Conservation (phyloP, 2,329 filamentous ascomycete genomes). For the Microcyclospora tardicrescens region DNA sequence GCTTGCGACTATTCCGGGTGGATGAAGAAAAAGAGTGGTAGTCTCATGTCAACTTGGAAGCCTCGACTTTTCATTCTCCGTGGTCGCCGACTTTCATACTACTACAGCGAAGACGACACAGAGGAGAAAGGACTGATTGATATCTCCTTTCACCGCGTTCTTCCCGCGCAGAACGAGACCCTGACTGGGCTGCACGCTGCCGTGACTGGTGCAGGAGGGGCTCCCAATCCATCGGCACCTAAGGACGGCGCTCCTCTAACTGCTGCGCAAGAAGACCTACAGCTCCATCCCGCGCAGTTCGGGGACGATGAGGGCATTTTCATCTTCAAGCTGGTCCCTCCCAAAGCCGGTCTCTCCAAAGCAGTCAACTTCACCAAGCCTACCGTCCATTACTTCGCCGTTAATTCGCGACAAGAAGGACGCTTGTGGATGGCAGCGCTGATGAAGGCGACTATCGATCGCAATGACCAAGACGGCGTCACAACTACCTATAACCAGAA, state of each 20-base stretch:
- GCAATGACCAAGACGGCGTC: slow-evolving; percentile 60
- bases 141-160: slow-evolving; percentile 92
- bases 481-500: slow-evolving; percentile 93
- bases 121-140: slow-evolving; percentile 94
- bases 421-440: slow-evolving; percentile 95
- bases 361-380: slow-evolving; percentile 97
- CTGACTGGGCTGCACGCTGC: slow-evolving; percentile 85
- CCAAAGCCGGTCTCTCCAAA: slow-evolving; percentile 70
- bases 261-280: slow-evolving; percentile 23
- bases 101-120: slow-evolving; percentile 83
- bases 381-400: slow-evolving; percentile 93
- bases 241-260: slow-evolving; percentile 27
- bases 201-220: slow-evolving; percentile 80
- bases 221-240: slow-evolving; percentile 45
- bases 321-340: slow-evolving; percentile 95
- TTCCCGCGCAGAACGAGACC: slow-evolving; percentile 82
- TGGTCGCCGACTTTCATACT: slow-evolving; percentile 83
- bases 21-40: slow-evolving; percentile 99
- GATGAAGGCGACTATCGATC: slow-evolving; percentile 97
- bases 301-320: slow-evolving; percentile 53
- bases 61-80: slow-evolving; percentile 89
- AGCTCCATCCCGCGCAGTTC: slow-evolving; percentile 23
- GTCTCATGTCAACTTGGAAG: slow-evolving; percentile 96
- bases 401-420: slow-evolving; percentile 77
- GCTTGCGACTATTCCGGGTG: slow-evolving; percentile 89